A percentile compares a stretch with the other conserved stretches of the same genome.
Evolutionary conservation across 345 rosid genomes (phyloP).

Genomic region (Ailanthus altissimus): DNA sequence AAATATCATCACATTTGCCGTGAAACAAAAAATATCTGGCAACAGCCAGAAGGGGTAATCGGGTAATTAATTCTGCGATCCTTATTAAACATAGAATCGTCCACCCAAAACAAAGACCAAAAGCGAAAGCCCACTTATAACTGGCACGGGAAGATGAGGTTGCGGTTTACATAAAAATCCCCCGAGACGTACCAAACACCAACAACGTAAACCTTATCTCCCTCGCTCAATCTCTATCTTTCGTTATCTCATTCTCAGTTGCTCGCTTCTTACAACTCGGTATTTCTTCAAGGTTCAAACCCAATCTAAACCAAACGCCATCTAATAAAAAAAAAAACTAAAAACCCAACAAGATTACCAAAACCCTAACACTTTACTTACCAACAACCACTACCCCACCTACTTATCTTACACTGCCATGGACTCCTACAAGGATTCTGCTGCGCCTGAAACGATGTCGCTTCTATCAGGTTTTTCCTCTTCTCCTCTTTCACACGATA

Average conservation of each 20-base stretch:
- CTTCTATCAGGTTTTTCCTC: constrained; percentile 50
- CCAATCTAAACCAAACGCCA: constrained; percentile 12
- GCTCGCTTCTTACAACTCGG: not conserved
- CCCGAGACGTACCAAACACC: not conserved
- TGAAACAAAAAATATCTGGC: too few species aligned
- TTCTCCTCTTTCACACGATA: constrained; percentile 12
- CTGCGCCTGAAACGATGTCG: constrained; percentile 38
- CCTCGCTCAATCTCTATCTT: not conserved
- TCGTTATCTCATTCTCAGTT: not conserved
- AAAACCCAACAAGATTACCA: not conserved
- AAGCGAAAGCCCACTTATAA: too few species aligned
- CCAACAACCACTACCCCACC: not conserved
- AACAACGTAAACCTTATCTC: constrained; percentile 21
- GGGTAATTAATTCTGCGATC: too few species aligned
- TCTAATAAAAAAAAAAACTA: constrained; percentile 10
- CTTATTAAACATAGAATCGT: too few species aligned
- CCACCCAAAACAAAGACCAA: too few species aligned
- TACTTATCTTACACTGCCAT: constrained; percentile 24
- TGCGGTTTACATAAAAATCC: not conserved
- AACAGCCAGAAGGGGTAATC: too few species aligned
- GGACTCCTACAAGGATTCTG: constrained; percentile 45
- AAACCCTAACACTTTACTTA: constrained; percentile 14
- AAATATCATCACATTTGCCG: too few species aligned
- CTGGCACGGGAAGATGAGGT: too few species aligned
- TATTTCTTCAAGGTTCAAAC: constrained; percentile 15